A percentile compares a stretch with the other conserved stretches of the same genome.
Conservation (phyloP, 2,329 filamentous ascomycete genomes). For the Clarireedia monteithiana region DNA sequence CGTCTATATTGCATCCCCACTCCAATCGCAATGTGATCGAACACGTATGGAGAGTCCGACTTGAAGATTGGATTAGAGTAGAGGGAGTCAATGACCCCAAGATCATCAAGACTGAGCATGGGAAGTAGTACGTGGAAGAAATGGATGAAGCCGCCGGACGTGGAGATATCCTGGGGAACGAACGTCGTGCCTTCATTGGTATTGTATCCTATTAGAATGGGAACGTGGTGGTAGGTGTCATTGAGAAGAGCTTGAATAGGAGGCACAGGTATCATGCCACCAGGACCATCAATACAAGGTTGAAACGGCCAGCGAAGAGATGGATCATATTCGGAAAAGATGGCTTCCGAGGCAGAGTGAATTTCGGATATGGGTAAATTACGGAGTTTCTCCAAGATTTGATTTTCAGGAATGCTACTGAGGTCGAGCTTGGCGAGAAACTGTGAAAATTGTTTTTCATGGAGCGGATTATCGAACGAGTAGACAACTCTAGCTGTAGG, state of each 20-base stretch:
- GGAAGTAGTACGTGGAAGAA: constrained; percentile 60
- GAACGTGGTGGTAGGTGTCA: constrained; percentile 45
- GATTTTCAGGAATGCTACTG: constrained; percentile 34
- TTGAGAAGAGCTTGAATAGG: constrained; percentile 53
- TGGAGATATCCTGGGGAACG: constrained; percentile 42
- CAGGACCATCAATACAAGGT: constrained; percentile 53
- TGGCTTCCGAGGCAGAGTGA: constrained; percentile 33
- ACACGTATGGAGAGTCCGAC: constrained; percentile 23
- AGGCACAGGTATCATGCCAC: constrained; percentile 45
- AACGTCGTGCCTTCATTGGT: constrained; percentile 62
- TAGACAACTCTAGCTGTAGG: constrained; percentile 48
- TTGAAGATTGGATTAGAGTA: constrained; percentile 52
- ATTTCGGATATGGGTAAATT: constrained; percentile 34
- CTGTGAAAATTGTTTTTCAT: constrained; percentile 47
- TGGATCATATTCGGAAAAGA: constrained; percentile 38
- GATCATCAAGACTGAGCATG: constrained; percentile 41
- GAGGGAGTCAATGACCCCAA: constrained; percentile 46
- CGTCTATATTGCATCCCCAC: constrained; percentile 49
- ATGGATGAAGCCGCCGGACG: constrained; percentile 42
- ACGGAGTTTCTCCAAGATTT: constrained; percentile 45
- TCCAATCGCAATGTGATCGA: constrained; percentile 5
- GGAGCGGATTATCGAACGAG: constrained; percentile 45
- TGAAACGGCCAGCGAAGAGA: constrained; percentile 57
- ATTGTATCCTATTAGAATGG: constrained; percentile 63
- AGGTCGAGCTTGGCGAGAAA: constrained; percentile 47